These are phyloP conservation scores for Diatrype stigma DNA, from an alignment of 2,329 filamentous ascomycete genomes.

Conservation along the genomic window DNA sequence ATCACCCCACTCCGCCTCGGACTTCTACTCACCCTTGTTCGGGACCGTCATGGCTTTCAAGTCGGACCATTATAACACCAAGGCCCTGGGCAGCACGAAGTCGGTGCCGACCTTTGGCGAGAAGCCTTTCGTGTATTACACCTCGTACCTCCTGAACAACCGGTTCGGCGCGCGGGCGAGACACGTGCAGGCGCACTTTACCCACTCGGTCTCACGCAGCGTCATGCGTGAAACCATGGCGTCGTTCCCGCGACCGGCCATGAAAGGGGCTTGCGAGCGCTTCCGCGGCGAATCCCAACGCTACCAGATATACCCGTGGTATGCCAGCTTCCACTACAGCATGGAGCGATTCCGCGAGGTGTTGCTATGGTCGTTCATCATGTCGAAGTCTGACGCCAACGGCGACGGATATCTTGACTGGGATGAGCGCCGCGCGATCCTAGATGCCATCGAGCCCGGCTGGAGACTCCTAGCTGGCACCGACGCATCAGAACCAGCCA, in stretches of 20 bases:
- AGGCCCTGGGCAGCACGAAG: conserved; percentile 21
- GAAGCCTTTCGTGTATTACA: conserved; percentile 41
- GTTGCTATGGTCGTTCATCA: conserved; percentile 39
- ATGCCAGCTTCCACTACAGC: conserved; percentile 37
- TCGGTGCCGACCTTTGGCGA: conserved; percentile 37
- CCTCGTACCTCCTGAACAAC: conserved; percentile 40
- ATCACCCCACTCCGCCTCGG: conserved; percentile 36
- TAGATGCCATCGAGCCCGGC: conserved; percentile 21
- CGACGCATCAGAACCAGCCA: conserved; percentile 26
- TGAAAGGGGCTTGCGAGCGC: conserved; percentile 35
- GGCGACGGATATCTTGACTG: conserved; percentile 36
- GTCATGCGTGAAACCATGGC: conserved; percentile 36
- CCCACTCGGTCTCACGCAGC: conserved; percentile 35
- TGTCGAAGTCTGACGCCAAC: conserved; percentile 33
- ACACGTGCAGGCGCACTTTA: conserved; percentile 39
- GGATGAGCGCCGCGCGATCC: conserved; percentile 20
- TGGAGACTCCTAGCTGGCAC: conserved; percentile 16
- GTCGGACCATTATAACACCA: conserved; percentile 34
- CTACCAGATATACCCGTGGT: conserved; percentile 41
- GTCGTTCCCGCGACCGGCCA: conserved; percentile 35
- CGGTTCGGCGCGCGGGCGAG: conserved; percentile 40
- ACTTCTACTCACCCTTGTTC: conserved; percentile 40
- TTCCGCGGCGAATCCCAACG: conserved; percentile 36
- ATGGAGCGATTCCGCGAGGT: conserved; percentile 40
- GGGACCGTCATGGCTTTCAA: conserved; percentile 40